A percentile compares a stretch with the other conserved stretches of the same genome.
Conservation (phyloP, 2,329 filamentous ascomycete species). For the Dothidotthia symphoricarpi region DNA sequence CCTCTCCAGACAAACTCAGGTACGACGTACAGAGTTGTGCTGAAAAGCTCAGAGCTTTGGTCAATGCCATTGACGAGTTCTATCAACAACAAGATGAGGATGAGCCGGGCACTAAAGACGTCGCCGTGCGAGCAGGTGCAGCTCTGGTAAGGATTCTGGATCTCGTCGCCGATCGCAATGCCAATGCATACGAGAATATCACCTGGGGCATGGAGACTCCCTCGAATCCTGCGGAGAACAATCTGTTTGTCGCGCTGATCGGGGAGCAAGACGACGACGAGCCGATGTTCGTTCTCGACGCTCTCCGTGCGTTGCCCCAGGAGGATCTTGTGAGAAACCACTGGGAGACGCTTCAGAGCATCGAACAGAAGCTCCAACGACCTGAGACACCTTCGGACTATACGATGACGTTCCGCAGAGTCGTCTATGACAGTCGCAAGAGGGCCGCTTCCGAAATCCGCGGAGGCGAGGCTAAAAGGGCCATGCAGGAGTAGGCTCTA, state of each 20-base stretch:
- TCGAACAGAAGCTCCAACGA: conserved; percentile 27
- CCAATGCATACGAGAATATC: conserved; percentile 32
- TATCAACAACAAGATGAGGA: conserved; percentile 24
- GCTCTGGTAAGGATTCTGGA: conserved; percentile 36
- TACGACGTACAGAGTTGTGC: conserved; percentile 34
- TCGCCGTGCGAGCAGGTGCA: conserved; percentile 28
- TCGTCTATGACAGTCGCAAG: conserved; percentile 36
- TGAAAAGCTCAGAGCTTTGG: conserved; percentile 27
- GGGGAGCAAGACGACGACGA: conserved; percentile 12
- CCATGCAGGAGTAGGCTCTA: conserved; percentile 19
- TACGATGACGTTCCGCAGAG: conserved; percentile 24
- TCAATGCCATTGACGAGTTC: conserved; percentile 29
- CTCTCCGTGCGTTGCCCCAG: conserved; percentile 27
- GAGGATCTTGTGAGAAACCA: conserved; percentile 35
- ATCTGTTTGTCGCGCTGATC: conserved; percentile 36
- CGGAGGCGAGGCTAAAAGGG: conserved; percentile 32
- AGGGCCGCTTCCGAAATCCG: conserved; percentile 29
- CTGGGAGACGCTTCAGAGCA: conserved; percentile 25
- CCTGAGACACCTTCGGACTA: conserved; percentile 26
- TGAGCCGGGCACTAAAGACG: conserved; percentile 18
- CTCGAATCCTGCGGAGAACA: conserved; percentile 27
- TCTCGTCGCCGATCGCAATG: conserved; percentile 32
- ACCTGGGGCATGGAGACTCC: conserved; percentile 30
- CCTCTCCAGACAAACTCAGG: conserved; percentile 19
- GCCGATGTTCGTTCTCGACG: conserved; percentile 31